A percentile compares a stretch with the other conserved stretches of the same genome.
These are phyloP conservation scores for Phytopythium sindhum DNA, from an alignment of 352 stramenopile species.

Conservation along the genomic window DNA sequence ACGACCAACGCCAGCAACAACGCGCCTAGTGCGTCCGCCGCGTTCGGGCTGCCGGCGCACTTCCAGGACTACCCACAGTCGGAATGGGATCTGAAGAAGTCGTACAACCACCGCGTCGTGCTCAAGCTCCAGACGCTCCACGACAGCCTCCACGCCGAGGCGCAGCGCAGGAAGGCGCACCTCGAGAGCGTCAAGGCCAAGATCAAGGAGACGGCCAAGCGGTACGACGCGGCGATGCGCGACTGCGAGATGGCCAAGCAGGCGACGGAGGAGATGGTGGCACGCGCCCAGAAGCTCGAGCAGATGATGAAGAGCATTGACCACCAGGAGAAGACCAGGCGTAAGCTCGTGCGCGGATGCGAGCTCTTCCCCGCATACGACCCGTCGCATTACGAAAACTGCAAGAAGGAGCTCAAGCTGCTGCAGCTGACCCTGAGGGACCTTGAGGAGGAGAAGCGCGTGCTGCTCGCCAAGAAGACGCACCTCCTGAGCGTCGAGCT, in stretches of 20 bases:
- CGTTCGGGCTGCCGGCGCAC: conserved; percentile 62
- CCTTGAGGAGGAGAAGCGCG: conserved; percentile 61
- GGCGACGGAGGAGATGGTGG: conserved; percentile 70
- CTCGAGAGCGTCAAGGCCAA: conserved; percentile 56
- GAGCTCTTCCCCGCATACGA: conserved; percentile 61
- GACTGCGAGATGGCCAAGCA: conserved; percentile 79
- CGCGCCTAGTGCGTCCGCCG: conserved; percentile 24
- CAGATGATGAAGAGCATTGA: conserved; percentile 58
- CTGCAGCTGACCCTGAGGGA: conserved; percentile 73
- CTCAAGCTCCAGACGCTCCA: conserved; percentile 76
- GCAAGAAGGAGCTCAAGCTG: conserved; percentile 69
- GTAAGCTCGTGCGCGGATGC: conserved; percentile 61
- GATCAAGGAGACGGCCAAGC: conserved; percentile 53
- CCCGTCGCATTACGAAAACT: conserved; percentile 50
- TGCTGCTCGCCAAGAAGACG: conserved; percentile 54
- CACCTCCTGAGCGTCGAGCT: conserved; percentile 60
- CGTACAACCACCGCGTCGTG: conserved; percentile 75
- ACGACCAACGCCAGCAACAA: conserved; percentile 13
- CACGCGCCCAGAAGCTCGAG: conserved; percentile 66
- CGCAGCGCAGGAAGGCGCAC: conserved; percentile 58
- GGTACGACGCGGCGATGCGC: conserved; percentile 64
- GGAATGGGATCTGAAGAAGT: conserved; percentile 74
- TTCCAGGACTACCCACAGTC: conserved; percentile 78
- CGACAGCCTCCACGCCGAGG: conserved; percentile 58
- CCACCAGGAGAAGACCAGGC: conserved; percentile 66